Percentiles rank a stretch among this genome's conserved stretches.
Conservation (phyloP, 2,329 filamentous ascomycete genomes). For the Exophiala mesophila region DNA sequence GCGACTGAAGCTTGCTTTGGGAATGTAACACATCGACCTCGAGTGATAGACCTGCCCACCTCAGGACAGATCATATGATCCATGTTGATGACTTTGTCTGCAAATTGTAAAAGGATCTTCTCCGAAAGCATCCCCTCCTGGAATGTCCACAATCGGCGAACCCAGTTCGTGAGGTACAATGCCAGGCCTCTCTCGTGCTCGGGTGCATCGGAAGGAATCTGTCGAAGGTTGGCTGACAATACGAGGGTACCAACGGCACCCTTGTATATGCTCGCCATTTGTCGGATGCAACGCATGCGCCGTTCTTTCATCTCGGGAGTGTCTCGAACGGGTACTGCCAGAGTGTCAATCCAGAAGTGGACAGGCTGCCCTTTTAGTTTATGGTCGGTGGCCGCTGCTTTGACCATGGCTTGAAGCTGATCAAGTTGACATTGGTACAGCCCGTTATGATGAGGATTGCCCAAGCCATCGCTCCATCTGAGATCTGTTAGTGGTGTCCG, state of each 20-base stretch:
- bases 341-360: not conserved
- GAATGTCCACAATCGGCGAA: not conserved
- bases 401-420: not conserved
- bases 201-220: not conserved
- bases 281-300: not conserved
- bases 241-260: not conserved
- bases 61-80: not conserved
- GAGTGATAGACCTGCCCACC: not conserved
- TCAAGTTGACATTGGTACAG: not conserved
- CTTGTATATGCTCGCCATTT: not conserved
- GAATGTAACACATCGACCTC: not conserved
- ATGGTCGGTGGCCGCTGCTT: not conserved
- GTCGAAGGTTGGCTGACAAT: not conserved
- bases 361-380: not conserved
- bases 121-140: not conserved
- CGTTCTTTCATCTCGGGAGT: not conserved
- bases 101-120: not conserved
- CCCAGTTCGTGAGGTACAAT: not conserved
- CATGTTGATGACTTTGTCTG: not conserved
- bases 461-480: not conserved
- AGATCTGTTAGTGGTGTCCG: not conserved
- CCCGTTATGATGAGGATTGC: not conserved
- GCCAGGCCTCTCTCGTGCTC: not conserved
- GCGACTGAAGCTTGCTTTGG: not conserved
- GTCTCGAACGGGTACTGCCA: not conserved